Conservation (phyloP, 495 filamentous ascomycete genomes). For the Entonaema liquescens region DNA sequence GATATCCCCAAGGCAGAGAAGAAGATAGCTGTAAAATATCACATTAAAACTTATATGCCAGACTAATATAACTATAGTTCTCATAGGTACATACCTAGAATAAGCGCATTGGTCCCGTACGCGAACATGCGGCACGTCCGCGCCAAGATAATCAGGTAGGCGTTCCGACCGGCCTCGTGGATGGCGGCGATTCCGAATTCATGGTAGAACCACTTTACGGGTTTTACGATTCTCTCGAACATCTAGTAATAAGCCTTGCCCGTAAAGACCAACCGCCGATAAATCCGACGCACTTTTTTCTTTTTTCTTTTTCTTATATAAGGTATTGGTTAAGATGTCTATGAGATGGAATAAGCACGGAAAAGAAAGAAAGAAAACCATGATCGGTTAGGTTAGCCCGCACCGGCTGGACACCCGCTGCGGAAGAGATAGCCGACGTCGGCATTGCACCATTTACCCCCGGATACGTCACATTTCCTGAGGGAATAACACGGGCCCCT, state of each 20-base stretch:
- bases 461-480: conserved; percentile 17
- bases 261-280: background rate
- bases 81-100: conserved; percentile 64
- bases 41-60: background rate
- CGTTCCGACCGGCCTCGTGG: conserved; percentile 62
- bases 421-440: conserved; percentile 18
- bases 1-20: conserved; percentile 71
- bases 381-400: background rate
- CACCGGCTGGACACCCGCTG: conserved; percentile 14
- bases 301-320: no score
- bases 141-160: conserved; percentile 76
- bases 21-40: conserved; percentile 48
- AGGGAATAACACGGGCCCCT: conserved; percentile 9
- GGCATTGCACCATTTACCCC: conserved; percentile 23
- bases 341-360: background rate
- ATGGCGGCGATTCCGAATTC: conserved; percentile 62
- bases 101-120: conserved; percentile 77
- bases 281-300: background rate
- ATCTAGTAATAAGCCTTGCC: conserved; percentile 6
- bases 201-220: conserved; percentile 47
- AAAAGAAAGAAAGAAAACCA: background rate
- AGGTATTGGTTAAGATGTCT: background rate
- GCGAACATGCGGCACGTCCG: conserved; percentile 83
- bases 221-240: conserved; percentile 23
- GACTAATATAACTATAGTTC: background rate